Conservation (phyloP, 23 red algal species). For the Cyanidioschyzon merolae region DNA sequence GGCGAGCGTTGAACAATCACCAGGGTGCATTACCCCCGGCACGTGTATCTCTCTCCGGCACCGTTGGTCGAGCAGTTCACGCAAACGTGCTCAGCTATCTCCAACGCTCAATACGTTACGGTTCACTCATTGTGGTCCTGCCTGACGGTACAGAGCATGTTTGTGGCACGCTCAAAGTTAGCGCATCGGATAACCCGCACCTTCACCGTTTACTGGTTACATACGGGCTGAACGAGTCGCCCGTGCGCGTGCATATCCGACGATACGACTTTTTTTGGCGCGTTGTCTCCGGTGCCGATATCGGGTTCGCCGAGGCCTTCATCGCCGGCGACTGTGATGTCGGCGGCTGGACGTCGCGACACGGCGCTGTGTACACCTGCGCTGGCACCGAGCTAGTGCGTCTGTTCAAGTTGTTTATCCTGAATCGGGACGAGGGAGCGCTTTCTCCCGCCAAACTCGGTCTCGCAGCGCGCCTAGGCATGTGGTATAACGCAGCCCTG, state of each 20-base stretch:
- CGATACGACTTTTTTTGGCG: conserved; percentile 44
- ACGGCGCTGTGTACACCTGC: background rate
- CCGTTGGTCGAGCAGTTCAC: background rate
- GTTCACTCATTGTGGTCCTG: background rate
- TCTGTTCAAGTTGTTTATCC: conserved; percentile 56
- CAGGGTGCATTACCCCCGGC: background rate
- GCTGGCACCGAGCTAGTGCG: conserved; percentile 23
- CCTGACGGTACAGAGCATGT: conserved; percentile 6
- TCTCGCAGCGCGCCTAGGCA: conserved; percentile 20
- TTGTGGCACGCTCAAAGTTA: background rate
- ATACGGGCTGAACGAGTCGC: background rate
- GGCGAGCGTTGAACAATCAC: background rate
- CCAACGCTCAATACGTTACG: background rate
- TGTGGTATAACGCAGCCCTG: conserved; percentile 20
- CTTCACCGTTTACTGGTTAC: background rate
- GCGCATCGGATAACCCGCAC: background rate
- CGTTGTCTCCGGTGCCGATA: conserved; percentile 54
- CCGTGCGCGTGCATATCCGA: background rate
- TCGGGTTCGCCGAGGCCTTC: conserved; percentile 88
- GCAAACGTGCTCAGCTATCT: background rate
- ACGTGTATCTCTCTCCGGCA: background rate
- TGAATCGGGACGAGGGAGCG: conserved; percentile 50
- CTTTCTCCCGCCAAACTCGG: background rate
- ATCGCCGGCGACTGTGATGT: conserved; percentile 53
- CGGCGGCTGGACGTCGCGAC: background rate